Conservation (phyloP, 108 stramenopile species). For the Cyclotella baltica region DNA sequence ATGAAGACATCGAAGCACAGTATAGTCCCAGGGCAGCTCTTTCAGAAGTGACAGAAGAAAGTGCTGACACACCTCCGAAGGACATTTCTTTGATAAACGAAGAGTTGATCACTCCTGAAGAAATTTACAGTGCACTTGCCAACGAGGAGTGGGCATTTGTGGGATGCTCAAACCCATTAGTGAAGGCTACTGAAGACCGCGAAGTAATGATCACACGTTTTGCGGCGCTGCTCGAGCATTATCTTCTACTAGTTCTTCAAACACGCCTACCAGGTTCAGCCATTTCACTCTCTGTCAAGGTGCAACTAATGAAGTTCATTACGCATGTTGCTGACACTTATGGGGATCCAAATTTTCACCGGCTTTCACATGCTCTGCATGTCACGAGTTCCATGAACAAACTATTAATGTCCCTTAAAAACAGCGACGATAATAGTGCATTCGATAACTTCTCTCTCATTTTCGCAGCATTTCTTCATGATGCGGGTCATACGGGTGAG, state of each 20-base stretch:
- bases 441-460: constrained; percentile 49
- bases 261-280: not conserved
- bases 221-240: not conserved
- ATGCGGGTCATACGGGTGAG: constrained; percentile 57
- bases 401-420: constrained; percentile 23
- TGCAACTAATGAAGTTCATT: constrained; percentile 34
- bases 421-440: constrained; percentile 7
- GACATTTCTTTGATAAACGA: not conserved
- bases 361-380: constrained; percentile 37
- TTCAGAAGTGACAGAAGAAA: not conserved
- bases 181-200: not conserved
- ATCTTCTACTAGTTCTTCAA: not conserved
- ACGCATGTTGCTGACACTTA: constrained; percentile 33
- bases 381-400: constrained; percentile 46
- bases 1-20: not conserved
- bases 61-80: not conserved
- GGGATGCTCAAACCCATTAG: not conserved
- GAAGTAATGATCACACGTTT: not conserved
- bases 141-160: constrained; percentile 10
- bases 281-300: not conserved
- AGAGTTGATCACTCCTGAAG: not conserved
- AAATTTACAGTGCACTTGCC: constrained; percentile 16
- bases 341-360: constrained; percentile 27
- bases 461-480: constrained; percentile 59
- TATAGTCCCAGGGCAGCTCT: not conserved